A percentile compares a stretch with the other conserved stretches of the same genome.
Evolutionary conservation across 345 rosid species (phyloP).

Genomic region (Lumnitzera racemosa): DNA sequence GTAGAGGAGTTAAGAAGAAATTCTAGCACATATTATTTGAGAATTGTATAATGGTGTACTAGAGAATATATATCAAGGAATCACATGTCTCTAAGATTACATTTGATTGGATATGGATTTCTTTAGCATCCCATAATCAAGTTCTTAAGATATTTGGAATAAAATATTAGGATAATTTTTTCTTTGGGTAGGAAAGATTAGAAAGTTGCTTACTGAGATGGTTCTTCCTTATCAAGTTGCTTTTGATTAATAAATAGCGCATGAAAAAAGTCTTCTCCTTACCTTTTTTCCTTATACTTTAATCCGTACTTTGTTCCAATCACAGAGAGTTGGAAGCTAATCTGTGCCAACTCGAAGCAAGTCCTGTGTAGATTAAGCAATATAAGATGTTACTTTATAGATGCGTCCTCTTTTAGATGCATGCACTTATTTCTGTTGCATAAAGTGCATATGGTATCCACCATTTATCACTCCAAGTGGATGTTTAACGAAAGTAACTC

Average conservation of each 20-base stretch:
- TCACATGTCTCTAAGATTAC: neutral
- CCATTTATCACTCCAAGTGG: too few relatives aligned
- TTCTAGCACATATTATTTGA: too few relatives aligned
- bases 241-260: slow-evolving; percentile 2
- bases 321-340: slow-evolving; percentile 5
- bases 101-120: slow-evolving; percentile 1
- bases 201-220: slow-evolving; percentile 18
- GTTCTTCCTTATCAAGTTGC: slow-evolving; percentile 25
- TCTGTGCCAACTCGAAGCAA: slow-evolving; percentile 7
- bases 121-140: slow-evolving; percentile 1
- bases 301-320: slow-evolving; percentile 3
- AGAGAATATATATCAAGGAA: too few relatives aligned
- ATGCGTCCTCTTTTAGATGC: neutral
- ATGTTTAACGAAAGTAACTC: too few relatives aligned
- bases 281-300: slow-evolving; percentile 7
- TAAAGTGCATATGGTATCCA: too few relatives aligned
- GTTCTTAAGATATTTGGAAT: neutral
- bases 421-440: neutral
- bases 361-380: slow-evolving; percentile 5
- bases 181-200: neutral
- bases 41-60: too few relatives aligned
- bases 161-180: neutral
- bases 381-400: slow-evolving; percentile 2
- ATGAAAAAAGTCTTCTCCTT: slow-evolving; percentile 16
- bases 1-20: too few relatives aligned